These are phyloP conservation scores for Lyophyllum semitale DNA, from an alignment of 768 basidiomycete genomes.

Conservation along the genomic window DNA sequence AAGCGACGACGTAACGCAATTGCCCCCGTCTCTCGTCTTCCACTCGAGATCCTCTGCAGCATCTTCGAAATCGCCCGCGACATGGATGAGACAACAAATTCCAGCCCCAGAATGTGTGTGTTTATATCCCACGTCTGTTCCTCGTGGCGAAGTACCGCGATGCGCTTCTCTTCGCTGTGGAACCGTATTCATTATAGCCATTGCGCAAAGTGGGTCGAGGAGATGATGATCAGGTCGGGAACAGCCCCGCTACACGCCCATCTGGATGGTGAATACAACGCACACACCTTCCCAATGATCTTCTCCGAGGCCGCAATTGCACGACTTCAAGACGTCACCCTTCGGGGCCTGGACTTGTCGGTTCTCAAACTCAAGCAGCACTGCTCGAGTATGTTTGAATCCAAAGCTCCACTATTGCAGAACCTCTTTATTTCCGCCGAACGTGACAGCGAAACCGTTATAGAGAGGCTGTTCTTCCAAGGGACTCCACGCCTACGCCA, in stretches of 20 bases:
- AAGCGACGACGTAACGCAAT: neutral
- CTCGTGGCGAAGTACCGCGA: neutral
- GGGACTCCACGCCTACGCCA: neutral
- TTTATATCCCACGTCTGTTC: neutral
- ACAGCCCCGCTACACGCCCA: neutral
- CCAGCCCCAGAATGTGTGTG: neutral
- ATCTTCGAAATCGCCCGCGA: neutral
- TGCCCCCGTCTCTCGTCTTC: neutral
- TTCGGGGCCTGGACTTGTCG: neutral
- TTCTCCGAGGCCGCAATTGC: neutral
- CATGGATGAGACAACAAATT: neutral
- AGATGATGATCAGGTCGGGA: neutral
- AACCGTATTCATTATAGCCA: neutral
- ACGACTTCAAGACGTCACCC: neutral
- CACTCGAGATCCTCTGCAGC: neutral
- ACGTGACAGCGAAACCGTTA: neutral
- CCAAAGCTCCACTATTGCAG: neutral
- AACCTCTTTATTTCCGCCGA: neutral
- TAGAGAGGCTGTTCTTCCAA: neutral
- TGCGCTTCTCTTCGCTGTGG: neutral
- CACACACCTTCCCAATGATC: neutral
- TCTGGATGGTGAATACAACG: neutral
- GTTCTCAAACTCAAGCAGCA: neutral
- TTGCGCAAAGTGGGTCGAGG: neutral
- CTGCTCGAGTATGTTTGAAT: neutral